phyloP scores from a whole-genome alignment of 257 asterid species.

The Salvia rosmarinus region DNA sequence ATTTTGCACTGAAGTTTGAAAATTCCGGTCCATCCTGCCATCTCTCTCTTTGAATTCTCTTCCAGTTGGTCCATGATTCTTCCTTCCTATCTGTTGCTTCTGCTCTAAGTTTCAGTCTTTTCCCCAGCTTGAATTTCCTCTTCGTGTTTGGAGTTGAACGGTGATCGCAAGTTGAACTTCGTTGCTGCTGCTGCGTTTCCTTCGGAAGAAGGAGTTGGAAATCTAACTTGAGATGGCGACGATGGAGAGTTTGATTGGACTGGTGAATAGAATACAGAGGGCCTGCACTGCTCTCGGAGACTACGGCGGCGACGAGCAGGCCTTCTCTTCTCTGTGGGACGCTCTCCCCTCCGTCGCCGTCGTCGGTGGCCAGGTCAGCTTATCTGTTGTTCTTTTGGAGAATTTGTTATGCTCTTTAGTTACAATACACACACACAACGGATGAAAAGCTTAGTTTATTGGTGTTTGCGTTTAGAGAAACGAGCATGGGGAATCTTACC shows the following conservation, averaged over 20 bases:
- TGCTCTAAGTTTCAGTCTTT: constrained; percentile 25
- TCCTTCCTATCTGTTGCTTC: constrained; percentile 29
- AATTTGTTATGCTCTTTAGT: constrained; percentile 11
- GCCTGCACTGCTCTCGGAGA: constrained; percentile 96
- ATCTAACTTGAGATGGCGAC: constrained; percentile 53
- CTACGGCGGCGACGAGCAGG: constrained; percentile 71
- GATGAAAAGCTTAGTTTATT: background rate
- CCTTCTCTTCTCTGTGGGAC: constrained; percentile 91
- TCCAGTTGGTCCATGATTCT: constrained; percentile 17
- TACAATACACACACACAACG: background rate
- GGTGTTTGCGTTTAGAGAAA: constrained; percentile 15
- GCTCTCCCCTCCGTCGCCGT: constrained; percentile 95
- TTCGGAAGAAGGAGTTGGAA: constrained; percentile 29
- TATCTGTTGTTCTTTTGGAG: background rate
- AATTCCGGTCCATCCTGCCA: constrained; percentile 44
- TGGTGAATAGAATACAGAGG: constrained; percentile 84
- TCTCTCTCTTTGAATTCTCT: constrained; percentile 24
- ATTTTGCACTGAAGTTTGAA: constrained; percentile 28
- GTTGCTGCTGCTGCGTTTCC: constrained; percentile 20
- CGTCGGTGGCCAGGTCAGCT: constrained; percentile 89
- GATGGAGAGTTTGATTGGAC: constrained; percentile 90
- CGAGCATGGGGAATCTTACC: constrained; percentile 22
- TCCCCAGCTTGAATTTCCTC: constrained; percentile 15
- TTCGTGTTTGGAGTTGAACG: background rate
- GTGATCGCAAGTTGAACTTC: constrained; percentile 13